Percentiles rank a stretch among this genome's conserved stretches.
These are phyloP conservation scores for Crotalaria pallida DNA, from an alignment of 306 rosid genomes.

Conservation along the genomic window DNA sequence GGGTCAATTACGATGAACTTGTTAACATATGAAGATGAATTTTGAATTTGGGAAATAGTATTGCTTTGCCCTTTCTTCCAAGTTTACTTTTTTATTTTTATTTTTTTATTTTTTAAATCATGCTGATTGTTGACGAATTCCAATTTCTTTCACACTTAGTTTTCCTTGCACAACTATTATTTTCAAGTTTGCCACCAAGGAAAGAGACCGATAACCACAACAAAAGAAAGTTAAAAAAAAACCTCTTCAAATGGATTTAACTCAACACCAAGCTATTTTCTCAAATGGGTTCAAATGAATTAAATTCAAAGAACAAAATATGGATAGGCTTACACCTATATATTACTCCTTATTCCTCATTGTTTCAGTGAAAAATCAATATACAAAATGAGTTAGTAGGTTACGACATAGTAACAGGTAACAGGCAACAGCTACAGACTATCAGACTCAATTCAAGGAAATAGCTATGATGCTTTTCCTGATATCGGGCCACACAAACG, in stretches of 20 bases:
- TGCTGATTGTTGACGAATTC: neutral
- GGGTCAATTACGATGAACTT: neutral
- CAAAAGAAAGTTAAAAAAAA: neutral
- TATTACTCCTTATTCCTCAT: slow-evolving; percentile 14
- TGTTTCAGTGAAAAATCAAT: slow-evolving; percentile 7
- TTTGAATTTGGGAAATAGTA: slow-evolving; percentile 11
- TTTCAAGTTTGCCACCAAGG: neutral
- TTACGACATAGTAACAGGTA: slow-evolving; percentile 1
- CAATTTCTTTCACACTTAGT: slow-evolving; percentile 15
- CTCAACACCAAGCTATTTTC: too few species aligned
- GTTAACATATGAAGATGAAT: neutral
- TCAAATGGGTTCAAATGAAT: too few species aligned
- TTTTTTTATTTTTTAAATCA: too few species aligned
- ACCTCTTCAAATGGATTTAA: neutral
- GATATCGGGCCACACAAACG: slow-evolving; percentile 89
- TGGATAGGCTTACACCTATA: slow-evolving; percentile 16
- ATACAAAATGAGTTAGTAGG: neutral
- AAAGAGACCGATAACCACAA: neutral
- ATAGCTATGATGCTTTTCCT: slow-evolving; percentile 24
- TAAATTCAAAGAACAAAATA: slow-evolving; percentile 16
- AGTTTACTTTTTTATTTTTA: slow-evolving; percentile 7
- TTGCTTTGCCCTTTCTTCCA: slow-evolving; percentile 19
- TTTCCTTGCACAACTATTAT: neutral
- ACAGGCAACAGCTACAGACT: neutral
- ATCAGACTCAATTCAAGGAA: slow-evolving; percentile 2